Base-by-base conservation (phyloP, 2,329 filamentous ascomycete species). In the Monosporascus cannonballus region DNA sequence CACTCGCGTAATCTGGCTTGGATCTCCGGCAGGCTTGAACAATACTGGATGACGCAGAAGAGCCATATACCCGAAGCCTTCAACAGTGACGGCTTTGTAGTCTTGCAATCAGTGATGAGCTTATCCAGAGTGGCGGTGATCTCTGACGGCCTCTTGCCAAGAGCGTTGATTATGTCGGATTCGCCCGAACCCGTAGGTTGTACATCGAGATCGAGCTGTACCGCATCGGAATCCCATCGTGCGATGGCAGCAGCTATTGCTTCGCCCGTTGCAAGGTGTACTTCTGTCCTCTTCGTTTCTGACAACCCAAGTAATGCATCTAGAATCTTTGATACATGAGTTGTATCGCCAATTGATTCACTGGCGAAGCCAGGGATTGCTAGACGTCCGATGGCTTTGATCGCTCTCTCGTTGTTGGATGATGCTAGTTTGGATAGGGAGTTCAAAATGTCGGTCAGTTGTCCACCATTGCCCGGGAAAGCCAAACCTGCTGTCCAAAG, bases 21-120 rank as follows among this genome's bases (percentile, higher is more conserved):
- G 5, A 97, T 80, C 57, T 89, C 82, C 3, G 75, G 67, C n/a
- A 90, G 74, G 58, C 92, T 85, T 0, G 90, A 90, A 66, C 91
- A 95, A 68, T 94, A 91, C 65, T 96, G 91, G 8, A 97, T 85
- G 3, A 97, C 73, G 64, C 88, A 96, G 54, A 97, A 85, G 0
- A 97, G 79, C 94, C 94, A 97, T 61, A 99, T 96, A 0, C 91
- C 91, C 0, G 92, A 93, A 3, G 93, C 91, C 67, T 96, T 96
- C 61, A 91, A 85, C 4, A 96, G 75, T 0, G 91, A 88, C 1
- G 94, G 94, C 64, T 96, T 96, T 0, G 90, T 90, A 8, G 86
- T 84, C 62, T 87, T 86, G 72, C 88, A 94, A 62, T 94, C 87
- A 2, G 74, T 73, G 47, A 97, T 76, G 2, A 95, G 79, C 64